Conservation (phyloP, 139 green algal genomes). For the Asterochloris erici region DNA sequence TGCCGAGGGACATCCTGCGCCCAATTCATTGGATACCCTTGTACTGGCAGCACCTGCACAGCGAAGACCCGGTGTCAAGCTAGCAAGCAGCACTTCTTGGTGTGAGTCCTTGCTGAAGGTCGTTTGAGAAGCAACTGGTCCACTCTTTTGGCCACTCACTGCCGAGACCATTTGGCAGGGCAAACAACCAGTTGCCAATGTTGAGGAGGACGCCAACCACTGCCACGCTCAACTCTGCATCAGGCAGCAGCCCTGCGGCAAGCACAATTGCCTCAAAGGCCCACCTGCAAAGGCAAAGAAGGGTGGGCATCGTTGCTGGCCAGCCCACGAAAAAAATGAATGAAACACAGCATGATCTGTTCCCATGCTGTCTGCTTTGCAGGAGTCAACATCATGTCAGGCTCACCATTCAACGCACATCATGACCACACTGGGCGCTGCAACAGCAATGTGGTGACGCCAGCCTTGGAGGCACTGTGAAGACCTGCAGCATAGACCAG, state of each 20-base stretch:
- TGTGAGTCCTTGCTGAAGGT: not conserved
- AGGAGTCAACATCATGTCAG: too few species aligned
- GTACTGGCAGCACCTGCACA: slow-evolving; percentile 46
- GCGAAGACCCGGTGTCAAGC: too few species aligned
- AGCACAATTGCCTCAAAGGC: slow-evolving; percentile 69
- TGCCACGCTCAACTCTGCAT: slow-evolving; percentile 49
- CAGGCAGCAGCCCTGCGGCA: slow-evolving; percentile 37
- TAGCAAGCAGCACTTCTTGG: not conserved
- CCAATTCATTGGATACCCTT: slow-evolving; percentile 64
- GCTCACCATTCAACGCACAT: slow-evolving; percentile 10
- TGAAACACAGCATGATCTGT: too few species aligned
- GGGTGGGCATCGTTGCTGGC: too few species aligned
- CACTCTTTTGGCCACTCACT: not conserved
- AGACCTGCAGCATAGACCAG: slow-evolving; percentile 58
- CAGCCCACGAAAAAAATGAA: too few species aligned
- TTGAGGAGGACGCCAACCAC: slow-evolving; percentile 75
- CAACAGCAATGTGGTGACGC: slow-evolving; percentile 58
- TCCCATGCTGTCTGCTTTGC: too few species aligned
- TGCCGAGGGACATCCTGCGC: slow-evolving; percentile 38
- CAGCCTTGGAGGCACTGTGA: slow-evolving; percentile 58
- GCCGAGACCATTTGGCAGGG: slow-evolving; percentile 47
- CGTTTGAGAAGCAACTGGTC: not conserved
- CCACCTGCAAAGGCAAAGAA: slow-evolving; percentile 23
- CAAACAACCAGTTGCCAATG: slow-evolving; percentile 58
- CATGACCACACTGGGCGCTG: slow-evolving; percentile 31